These are phyloP conservation scores for Coemansia sp. DNA, from an alignment of 192 early-diverging fungal species.

Conservation along the genomic window DNA sequence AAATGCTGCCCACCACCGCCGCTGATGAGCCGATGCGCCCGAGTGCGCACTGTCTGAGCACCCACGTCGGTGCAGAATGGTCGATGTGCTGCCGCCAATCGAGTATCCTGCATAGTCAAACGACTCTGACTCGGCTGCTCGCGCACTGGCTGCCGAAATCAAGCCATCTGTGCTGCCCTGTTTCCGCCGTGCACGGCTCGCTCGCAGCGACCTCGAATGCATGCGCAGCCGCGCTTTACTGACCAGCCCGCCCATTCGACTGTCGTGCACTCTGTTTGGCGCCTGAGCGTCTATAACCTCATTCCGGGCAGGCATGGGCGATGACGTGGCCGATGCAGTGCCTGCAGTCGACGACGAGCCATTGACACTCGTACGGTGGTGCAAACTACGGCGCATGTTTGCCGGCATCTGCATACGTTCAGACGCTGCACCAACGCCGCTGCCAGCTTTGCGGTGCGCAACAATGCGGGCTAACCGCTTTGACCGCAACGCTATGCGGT, in stretches of 20 bases:
- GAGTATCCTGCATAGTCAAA: constrained; percentile 31
- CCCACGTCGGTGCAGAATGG: constrained; percentile 22
- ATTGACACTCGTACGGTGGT: background rate
- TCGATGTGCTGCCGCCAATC: constrained; percentile 38
- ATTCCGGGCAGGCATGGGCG: constrained; percentile 6
- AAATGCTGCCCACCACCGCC: constrained; percentile 16
- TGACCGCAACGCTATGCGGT: constrained; percentile 32
- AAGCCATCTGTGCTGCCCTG: constrained; percentile 7
- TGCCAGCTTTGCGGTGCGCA: constrained; percentile 22
- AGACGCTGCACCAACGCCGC: background rate
- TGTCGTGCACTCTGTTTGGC: constrained; percentile 2
- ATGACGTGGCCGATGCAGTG: background rate
- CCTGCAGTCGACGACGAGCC: constrained; percentile 18
- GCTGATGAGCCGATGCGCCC: background rate
- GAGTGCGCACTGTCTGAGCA: constrained; percentile 9
- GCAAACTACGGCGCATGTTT: background rate
- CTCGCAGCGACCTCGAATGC: background rate
- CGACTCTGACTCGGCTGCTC: constrained; percentile 14
- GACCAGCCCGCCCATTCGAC: constrained; percentile 10
- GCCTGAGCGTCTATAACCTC: background rate
- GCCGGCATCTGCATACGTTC: background rate
- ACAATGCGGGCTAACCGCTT: constrained; percentile 40
- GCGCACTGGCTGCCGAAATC: background rate
- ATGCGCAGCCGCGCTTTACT: constrained; percentile 7
- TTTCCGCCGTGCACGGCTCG: constrained; percentile 7